A percentile compares a stretch with the other conserved stretches of the same genome.
phyloP scores from a whole-genome alignment of 805 yeast species.

The Lachancea dasiensis region DNA sequence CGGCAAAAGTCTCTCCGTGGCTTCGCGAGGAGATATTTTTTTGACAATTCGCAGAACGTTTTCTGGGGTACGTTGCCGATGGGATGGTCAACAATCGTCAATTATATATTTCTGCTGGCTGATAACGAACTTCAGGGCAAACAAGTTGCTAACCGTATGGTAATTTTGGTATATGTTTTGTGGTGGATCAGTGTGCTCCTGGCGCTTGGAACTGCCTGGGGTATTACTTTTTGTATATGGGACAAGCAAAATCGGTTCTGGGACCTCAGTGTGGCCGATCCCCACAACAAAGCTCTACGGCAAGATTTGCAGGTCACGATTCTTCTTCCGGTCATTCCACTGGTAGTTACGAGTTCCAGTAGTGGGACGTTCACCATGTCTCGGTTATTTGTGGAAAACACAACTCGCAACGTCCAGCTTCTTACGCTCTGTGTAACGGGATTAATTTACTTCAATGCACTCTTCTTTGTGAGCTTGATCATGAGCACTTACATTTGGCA shows the following conservation, averaged over 20 bases:
- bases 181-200: conserved; percentile 68
- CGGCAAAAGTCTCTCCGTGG: conserved; percentile 14
- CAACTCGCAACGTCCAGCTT: conserved; percentile 36
- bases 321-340: conserved; percentile 70
- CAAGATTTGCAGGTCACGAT: conserved; percentile 49
- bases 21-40: conserved; percentile 28
- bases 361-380: conserved; percentile 48
- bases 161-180: conserved; percentile 48
- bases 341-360: conserved; percentile 69
- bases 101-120: conserved; percentile 45
- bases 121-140: conserved; percentile 19
- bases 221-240: conserved; percentile 48
- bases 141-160: conserved; percentile 34
- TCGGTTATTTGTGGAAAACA: conserved; percentile 37
- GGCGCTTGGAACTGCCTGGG: conserved; percentile 56
- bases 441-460: conserved; percentile 65
- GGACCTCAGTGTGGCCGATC: conserved; percentile 11
- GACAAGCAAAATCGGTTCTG: conserved; percentile 25
- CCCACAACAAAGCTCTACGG: conserved; percentile 21
- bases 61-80: conserved; percentile 77
- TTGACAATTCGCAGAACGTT: conserved; percentile 44
- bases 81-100: conserved; percentile 67
- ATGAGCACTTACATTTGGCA: conserved; percentile 56
- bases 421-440: conserved; percentile 49
- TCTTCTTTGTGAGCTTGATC: conserved; percentile 50